Base-by-base conservation (phyloP, 1,139 yeast species). In the Geotrichum fermentans region DNA sequence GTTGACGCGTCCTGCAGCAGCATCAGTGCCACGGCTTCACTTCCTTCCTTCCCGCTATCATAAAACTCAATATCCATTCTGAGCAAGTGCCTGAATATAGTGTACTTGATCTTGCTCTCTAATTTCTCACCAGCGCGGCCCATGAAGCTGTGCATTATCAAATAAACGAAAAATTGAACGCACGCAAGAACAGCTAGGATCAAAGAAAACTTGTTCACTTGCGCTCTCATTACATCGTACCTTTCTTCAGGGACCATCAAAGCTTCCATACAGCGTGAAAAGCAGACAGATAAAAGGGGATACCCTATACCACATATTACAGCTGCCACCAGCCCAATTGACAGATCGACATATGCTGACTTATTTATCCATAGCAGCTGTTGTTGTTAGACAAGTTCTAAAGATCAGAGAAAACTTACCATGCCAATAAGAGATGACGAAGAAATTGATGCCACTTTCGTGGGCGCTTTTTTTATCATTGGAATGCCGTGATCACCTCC, bases 41-140 rank as follows among this genome's bases (percentile, higher is more conserved):
- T 47, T 4, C 49, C 49, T n/a, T 35, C 17, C 11, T 36, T 37
- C 14, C 47, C 53, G 22, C 49, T 32, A 61, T 89, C 97, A 62
- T 82, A 88, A 64, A 87, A 88, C 58, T 83, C 86, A 56, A 89
- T 79, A 64, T 89, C 96, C 67, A 87, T 92, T 22, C 84, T 76
- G 56, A 88, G 46, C 45, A 61, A 56, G 48, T 67, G 71, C 17
- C 58, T 42, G 60, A 68, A 66, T 16, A 67, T 59, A 7, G 55
- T 48, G 47, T 57, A 55, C 5, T 72, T 63, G 22, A 68, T 62
- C 36, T 55, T 55, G 33, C 69, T 61, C 21, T 67, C 69, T 22
- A 68, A 56, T 30, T 61, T 54, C 32, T 61, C 61, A 13, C 59
- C 52, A 33, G 53, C 54, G 16, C 52, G 43, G 16, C 55, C 53